A percentile compares a stretch with the other conserved stretches of the same genome.
Evolutionary conservation across 192 early-diverging fungal genomes (phyloP).

Genomic region (Phlyctochytrium bullatum): DNA sequence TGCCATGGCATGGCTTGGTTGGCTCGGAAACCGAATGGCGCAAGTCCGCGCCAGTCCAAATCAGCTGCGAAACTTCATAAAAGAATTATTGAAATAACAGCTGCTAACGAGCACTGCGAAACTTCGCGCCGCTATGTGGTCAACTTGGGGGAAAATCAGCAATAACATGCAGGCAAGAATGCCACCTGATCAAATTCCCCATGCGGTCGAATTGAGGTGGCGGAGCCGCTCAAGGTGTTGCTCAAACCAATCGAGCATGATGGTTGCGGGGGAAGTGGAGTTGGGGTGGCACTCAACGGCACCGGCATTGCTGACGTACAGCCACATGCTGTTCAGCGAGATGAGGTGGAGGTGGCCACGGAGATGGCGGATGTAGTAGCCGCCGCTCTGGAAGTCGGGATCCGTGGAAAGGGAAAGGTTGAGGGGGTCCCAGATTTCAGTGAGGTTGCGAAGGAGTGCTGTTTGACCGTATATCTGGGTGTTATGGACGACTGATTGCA

Average conservation of each 20-base stretch:
- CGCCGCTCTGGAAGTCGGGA: constrained; percentile 19
- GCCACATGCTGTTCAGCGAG: constrained; percentile 28
- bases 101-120: too few species aligned
- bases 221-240: constrained; percentile 6
- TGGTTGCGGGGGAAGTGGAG: constrained; percentile 9
- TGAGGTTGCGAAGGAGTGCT: constrained; percentile 21
- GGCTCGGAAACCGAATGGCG: too few species aligned
- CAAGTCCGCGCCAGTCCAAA: too few species aligned
- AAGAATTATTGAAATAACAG: too few species aligned
- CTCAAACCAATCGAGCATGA: constrained; percentile 26
- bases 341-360: constrained; percentile 12
- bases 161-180: too few species aligned
- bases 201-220: too few species aligned
- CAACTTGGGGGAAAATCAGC: too few species aligned
- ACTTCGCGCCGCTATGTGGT: too few species aligned
- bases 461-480: constrained; percentile 7
- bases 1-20: too few species aligned
- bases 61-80: too few species aligned
- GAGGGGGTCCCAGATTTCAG: constrained; percentile 22
- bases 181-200: too few species aligned
- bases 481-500: constrained; percentile 17
- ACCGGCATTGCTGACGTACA: constrained; percentile 24
- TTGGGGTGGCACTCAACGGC: constrained; percentile 20
- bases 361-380: constrained; percentile 31
- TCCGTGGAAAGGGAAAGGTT: constrained; percentile 16